Percentiles rank a stretch among this genome's conserved stretches.
These are phyloP conservation scores for Curvularia verruculosa DNA, from an alignment of 2,329 filamentous ascomycete species.

Conservation along the genomic window DNA sequence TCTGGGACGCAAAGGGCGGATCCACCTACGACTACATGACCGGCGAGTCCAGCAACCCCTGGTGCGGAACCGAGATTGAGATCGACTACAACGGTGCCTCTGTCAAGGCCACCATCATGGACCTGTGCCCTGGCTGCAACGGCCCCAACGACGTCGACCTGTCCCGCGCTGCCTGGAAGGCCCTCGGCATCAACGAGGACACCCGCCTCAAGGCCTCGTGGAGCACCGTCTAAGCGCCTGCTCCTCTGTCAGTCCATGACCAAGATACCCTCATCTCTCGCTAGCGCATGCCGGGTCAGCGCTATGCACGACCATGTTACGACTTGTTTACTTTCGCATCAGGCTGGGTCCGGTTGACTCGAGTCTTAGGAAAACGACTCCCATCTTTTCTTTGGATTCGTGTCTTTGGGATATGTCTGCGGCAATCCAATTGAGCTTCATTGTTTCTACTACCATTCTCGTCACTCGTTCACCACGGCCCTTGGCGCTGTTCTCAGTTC, in stretches of 20 bases:
- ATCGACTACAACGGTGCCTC: conserved; percentile 41
- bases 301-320: conserved; percentile 49
- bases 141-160: conserved; percentile 38
- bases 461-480: conserved; percentile 34
- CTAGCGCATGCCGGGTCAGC: conserved; percentile 50
- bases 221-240: conserved; percentile 31
- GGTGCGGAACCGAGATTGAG: conserved; percentile 44
- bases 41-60: conserved; percentile 41
- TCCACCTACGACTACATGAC: conserved; percentile 41
- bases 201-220: conserved; percentile 36
- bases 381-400: no score
- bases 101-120: conserved; percentile 38
- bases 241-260: conserved; percentile 24
- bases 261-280: conserved; percentile 42
- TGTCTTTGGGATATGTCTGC: conserved; percentile 7
- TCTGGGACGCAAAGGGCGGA: conserved; percentile 29
- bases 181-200: conserved; percentile 29
- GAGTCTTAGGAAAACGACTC: conserved; percentile 26
- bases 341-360: conserved; percentile 28
- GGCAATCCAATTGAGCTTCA: conserved; percentile 2
- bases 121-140: conserved; percentile 45
- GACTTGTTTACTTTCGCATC: conserved; percentile 35
- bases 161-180: conserved; percentile 39
- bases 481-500: neutral
- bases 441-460: conserved; percentile 26